Conservation (phyloP, 164 flowering plant species). For the Stephania japonica region DNA sequence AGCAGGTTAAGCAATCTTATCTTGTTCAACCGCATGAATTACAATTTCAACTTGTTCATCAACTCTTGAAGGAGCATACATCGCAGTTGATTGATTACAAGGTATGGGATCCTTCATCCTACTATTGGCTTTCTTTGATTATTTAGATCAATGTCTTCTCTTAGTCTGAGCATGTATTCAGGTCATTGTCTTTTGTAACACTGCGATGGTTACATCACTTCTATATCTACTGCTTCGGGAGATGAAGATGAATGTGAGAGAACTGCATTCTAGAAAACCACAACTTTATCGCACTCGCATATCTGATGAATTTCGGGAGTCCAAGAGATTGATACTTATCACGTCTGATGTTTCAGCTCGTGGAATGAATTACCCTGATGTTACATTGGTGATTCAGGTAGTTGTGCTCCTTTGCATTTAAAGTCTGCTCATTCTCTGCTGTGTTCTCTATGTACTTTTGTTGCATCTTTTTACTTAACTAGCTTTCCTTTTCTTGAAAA, state of each 20-base stretch:
- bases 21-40: constrained; percentile 71
- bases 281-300: constrained; percentile 64
- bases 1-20: constrained; percentile 75
- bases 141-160: neutral
- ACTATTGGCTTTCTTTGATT: neutral
- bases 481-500: neutral
- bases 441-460: neutral
- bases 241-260: constrained; percentile 81
- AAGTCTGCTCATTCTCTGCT: neutral
- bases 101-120: constrained; percentile 29
- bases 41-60: constrained; percentile 66
- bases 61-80: constrained; percentile 70
- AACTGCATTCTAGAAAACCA: constrained; percentile 85
- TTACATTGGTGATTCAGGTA: constrained; percentile 93
- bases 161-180: constrained; percentile 25
- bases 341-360: constrained; percentile 93
- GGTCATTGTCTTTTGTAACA: constrained; percentile 89
- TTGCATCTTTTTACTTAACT: neutral
- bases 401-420: neutral
- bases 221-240: constrained; percentile 59
- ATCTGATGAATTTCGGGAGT: constrained; percentile 76
- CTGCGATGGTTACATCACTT: constrained; percentile 86
- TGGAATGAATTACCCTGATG: constrained; percentile 93
- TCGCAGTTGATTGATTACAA: constrained; percentile 57
- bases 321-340: constrained; percentile 65